phyloP scores from a whole-genome alignment of 2,329 filamentous ascomycete genomes.

The Rhynchosporium agropyri region DNA sequence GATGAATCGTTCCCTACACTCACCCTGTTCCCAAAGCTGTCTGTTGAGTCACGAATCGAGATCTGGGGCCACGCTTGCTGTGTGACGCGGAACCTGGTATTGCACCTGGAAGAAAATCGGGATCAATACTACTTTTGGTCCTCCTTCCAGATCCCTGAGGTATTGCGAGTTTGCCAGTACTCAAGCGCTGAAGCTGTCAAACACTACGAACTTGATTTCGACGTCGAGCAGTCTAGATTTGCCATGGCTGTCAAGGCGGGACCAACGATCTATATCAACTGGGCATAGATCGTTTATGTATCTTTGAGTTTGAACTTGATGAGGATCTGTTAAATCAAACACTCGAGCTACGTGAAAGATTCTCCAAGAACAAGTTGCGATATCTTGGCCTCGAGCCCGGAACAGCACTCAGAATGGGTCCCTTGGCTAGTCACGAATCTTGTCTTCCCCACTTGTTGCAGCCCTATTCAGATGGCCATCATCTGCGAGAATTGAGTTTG shows the following conservation, averaged over 20 bases:
- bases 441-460: no score
- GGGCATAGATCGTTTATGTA: constrained; percentile 4
- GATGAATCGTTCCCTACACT: not conserved
- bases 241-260: not conserved
- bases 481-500: not conserved
- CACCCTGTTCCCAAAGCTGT: constrained; percentile 8
- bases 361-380: not conserved
- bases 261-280: constrained; percentile 14
- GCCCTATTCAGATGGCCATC: not conserved
- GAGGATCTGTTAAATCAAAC: not conserved
- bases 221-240: not conserved
- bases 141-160: not conserved
- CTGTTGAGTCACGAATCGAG: not conserved
- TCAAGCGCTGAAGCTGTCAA: not conserved
- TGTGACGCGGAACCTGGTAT: constrained; percentile 8
- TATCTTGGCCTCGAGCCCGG: not conserved
- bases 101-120: not conserved
- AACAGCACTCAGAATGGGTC: not conserved
- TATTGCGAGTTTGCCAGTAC: not conserved
- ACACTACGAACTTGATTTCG: constrained; percentile 12
- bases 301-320: not conserved
- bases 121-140: not conserved
- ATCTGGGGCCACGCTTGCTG: not conserved
- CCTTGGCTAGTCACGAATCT: no score
- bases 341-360: not conserved